Base-by-base conservation (phyloP, 805 yeast genomes). In the Barnettozyma pratensis region DNA sequence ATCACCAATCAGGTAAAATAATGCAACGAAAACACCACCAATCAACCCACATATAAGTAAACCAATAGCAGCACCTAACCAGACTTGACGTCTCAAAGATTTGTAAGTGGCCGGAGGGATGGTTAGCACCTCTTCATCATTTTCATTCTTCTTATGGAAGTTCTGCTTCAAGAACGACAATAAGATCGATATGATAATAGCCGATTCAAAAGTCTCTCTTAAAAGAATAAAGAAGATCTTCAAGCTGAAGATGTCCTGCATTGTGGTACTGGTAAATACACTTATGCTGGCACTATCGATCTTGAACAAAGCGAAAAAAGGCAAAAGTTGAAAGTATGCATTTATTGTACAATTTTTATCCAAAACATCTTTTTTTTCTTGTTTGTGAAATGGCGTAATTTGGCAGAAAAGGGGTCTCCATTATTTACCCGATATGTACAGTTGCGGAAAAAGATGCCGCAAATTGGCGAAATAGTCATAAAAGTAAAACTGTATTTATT, bases 201-300 rank as follows among this genome's bases (percentile, higher is more conserved):
- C 83, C 11, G 97, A 97, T 71, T 92, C 99, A 55, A 92, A 75
- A 27, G 96, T 75, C 71, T 92, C 99, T 74, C 99, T 84, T 66
- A 92, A 83, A 47, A 90, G 90, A 55, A 91, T 83, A 69, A 90
- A 88, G 72, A 89, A 90, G 50, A 90, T 83, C 37, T 73, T 72
- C 52, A 72, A 71, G 53, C 70, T 70, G 62, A 72, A 76, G 11
- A 73, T 74, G 29, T 43, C 47, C 29, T 34, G 39, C 45, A 44
- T 42, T 39, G 30, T 37, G n/a, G 25, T 26, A 27, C 10, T 10
- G 19, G 19, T 19, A 19, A 19, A 19, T 19, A 19, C 19, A 2
- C 19, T 19, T 19, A 19, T 19, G 3, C 19, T 19, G 3, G 19
- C 19, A 19, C 19, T 19, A 19, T 42, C 29, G 14, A 12, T 41